Conservation (phyloP, 352 stramenopile species). For the Pythium sukuiense region DNA sequence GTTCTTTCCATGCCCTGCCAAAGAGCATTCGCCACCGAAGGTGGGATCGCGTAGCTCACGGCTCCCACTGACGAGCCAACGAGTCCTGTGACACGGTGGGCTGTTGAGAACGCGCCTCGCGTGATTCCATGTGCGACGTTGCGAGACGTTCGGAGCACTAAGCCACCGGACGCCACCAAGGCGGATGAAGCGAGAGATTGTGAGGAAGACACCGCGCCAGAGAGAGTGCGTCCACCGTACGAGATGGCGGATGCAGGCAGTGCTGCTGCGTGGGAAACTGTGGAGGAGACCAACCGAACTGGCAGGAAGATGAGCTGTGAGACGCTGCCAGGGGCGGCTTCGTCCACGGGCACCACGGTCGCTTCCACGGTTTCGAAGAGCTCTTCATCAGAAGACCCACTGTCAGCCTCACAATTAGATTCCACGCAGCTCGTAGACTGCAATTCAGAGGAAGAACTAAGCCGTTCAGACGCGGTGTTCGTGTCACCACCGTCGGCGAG, state of each 20-base stretch:
- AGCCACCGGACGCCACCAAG: conserved; percentile 48
- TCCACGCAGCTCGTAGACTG: not conserved
- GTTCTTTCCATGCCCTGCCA: conserved; percentile 66
- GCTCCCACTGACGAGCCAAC: conserved; percentile 56
- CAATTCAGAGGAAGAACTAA: not conserved
- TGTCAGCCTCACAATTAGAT: not conserved
- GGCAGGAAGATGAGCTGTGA: conserved; percentile 63
- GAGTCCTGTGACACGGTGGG: conserved; percentile 47
- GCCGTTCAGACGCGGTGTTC: not conserved
- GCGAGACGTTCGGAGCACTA: conserved; percentile 52
- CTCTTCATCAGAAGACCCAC: not conserved
- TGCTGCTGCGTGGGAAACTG: conserved; percentile 54
- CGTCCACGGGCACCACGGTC: not conserved
- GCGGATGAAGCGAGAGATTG: conserved; percentile 60
- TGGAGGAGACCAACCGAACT: conserved; percentile 53
- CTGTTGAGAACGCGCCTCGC: conserved; percentile 52
- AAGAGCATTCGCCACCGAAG: conserved; percentile 58
- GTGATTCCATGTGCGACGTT: conserved; percentile 54
- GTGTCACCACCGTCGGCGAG: not conserved
- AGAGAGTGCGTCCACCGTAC: conserved; percentile 63
- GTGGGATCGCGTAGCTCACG: conserved; percentile 52
- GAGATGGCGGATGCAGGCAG: conserved; percentile 48
- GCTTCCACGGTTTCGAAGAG: conserved; percentile 2
- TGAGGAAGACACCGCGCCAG: conserved; percentile 53
- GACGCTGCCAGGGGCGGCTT: conserved; percentile 29